phyloP scores from a whole-genome alignment of 192 early-diverging fungal genomes.

The Funneliformis mosseae region DNA sequence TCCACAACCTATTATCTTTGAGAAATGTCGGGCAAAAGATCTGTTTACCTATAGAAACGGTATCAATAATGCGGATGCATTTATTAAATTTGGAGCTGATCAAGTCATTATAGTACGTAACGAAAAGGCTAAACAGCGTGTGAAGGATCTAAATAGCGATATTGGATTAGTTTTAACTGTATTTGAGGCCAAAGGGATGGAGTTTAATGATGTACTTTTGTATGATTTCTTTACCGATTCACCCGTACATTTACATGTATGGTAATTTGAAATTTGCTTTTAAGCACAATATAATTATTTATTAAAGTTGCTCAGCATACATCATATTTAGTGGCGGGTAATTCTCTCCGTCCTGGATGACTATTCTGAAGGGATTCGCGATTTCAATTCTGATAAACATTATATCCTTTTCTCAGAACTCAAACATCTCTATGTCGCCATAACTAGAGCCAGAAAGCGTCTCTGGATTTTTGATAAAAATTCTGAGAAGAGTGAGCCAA shows the following conservation, averaged over 20 bases:
- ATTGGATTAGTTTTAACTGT: not conserved
- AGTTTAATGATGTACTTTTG: conserved; percentile 29
- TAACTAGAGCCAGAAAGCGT: not conserved
- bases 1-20: too few relatives aligned
- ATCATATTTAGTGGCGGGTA: conserved; percentile 10
- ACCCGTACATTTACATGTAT: not conserved
- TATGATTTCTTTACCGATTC: conserved; percentile 25
- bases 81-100: not conserved
- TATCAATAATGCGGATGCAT: too few relatives aligned
- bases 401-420: too few relatives aligned
- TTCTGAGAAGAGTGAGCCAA: not conserved
- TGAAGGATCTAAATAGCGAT: not conserved
- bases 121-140: not conserved
- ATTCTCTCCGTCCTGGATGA: conserved; percentile 2
- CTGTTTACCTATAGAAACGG: too few relatives aligned
- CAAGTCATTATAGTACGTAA: too few relatives aligned
- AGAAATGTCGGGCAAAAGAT: too few relatives aligned
- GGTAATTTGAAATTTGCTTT: not conserved
- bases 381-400: not conserved
- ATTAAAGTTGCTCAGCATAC: too few relatives aligned
- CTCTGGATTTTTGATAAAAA: conserved; percentile 15
- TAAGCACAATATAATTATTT: not conserved
- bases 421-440: not conserved
- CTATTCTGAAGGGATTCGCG: not conserved
- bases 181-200: conserved; percentile 10